Percentiles rank a stretch among this genome's conserved stretches.
Conservation (phyloP, 768 basidiomycete species). For the Sutorius australiensis region DNA sequence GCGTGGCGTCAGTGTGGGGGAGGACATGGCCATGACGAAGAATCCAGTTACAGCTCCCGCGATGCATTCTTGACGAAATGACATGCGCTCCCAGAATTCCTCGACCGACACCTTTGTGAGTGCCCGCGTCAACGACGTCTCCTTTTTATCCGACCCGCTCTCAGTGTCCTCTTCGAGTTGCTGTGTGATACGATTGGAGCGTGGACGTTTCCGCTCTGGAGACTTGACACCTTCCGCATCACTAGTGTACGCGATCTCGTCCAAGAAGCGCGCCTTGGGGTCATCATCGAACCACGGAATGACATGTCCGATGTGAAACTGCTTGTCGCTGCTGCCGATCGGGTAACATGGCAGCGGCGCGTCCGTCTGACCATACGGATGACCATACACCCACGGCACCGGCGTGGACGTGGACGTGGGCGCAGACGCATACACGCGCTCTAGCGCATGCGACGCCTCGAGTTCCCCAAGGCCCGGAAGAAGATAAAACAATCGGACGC, state of each 20-base stretch:
- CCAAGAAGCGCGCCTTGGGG: constrained; percentile 90
- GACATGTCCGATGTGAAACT: constrained; percentile 53
- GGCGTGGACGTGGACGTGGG: constrained; percentile 5
- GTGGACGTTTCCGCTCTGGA: constrained; percentile 57
- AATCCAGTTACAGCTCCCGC: constrained; percentile 91
- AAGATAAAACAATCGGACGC: constrained; percentile 49
- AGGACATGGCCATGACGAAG: constrained; percentile 62
- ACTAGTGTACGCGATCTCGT: constrained; percentile 78
- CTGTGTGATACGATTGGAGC: constrained; percentile 22
- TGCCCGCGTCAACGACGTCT: constrained; percentile 41
- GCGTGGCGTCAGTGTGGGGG: constrained; percentile 16
- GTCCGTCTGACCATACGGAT: constrained; percentile 58
- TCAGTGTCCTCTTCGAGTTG: constrained; percentile 23
- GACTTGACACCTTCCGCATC: constrained; percentile 56
- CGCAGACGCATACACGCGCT: constrained; percentile 30
- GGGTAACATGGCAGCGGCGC: constrained; percentile 43
- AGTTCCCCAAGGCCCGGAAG: constrained; percentile 66
- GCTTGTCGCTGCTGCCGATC: constrained; percentile 34
- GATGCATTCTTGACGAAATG: constrained; percentile 91
- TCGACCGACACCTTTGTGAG: constrained; percentile 57
- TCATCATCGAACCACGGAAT: constrained; percentile 96
- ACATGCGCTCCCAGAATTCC: constrained; percentile 98
- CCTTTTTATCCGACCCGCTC: constrained; percentile 27
- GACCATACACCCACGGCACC: constrained; percentile 67
- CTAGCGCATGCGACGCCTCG: constrained; percentile 63